Conservation (phyloP, 257 asterid species). For the Anisodus tanguticus region DNA sequence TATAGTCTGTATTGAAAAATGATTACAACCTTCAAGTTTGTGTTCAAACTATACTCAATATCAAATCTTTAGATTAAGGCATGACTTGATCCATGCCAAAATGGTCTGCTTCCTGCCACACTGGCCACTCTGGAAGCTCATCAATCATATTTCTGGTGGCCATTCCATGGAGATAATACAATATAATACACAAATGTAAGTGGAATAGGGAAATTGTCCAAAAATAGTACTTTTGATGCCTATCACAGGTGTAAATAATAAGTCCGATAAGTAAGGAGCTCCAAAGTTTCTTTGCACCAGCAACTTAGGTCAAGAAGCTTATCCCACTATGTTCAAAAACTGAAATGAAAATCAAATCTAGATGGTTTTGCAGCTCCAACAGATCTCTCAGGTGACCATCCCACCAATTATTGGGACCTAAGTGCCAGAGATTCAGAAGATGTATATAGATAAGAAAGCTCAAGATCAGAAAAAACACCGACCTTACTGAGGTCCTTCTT, state of each 20-base stretch:
- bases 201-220: not conserved
- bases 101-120: not conserved
- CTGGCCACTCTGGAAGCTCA: not conserved
- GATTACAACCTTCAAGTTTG: constrained; percentile 2
- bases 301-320: not conserved
- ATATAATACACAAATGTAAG: constrained; percentile 6
- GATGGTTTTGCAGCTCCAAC: constrained; percentile 15
- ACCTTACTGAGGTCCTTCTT: constrained; percentile 95
- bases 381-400: not conserved
- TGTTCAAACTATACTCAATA: not conserved
- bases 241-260: constrained; percentile 4
- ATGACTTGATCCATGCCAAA: not conserved
- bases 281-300: not conserved
- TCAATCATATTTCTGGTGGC: not conserved
- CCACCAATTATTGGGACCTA: constrained; percentile 7
- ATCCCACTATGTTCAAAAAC: not conserved
- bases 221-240: constrained; percentile 5
- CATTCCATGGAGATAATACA: not conserved
- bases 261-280: not conserved
- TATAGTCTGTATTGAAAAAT: not conserved
- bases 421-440: constrained; percentile 12
- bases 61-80: constrained; percentile 19
- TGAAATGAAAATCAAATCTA: constrained; percentile 15
- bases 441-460: constrained; percentile 17
- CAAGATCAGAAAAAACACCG: not conserved